Conservation (phyloP, 2,329 filamentous ascomycete genomes). For the Cordyceps pruinosa region DNA sequence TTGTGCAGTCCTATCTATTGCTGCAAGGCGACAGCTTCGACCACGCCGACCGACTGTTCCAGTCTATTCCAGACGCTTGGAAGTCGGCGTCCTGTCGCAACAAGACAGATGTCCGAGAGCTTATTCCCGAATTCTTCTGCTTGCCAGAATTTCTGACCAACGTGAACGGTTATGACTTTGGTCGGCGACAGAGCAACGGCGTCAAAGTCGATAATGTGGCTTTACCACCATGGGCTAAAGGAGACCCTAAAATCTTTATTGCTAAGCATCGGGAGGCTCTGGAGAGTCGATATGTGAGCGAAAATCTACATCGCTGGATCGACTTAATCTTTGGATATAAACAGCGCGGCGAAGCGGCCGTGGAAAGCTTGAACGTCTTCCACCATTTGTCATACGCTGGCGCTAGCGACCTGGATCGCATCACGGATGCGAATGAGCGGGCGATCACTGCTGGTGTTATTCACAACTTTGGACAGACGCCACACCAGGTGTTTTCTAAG, state of each 20-base stretch:
- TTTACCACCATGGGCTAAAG: conserved; percentile 94
- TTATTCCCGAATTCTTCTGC: conserved; percentile 97
- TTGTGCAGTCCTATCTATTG: conserved; percentile 90
- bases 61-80: conserved; percentile 88
- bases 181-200: conserved; percentile 71
- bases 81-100: conserved; percentile 80
- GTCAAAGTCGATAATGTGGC: conserved; percentile 77
- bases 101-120: conserved; percentile 87
- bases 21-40: conserved; percentile 96
- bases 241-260: conserved; percentile 91
- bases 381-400: conserved; percentile 94
- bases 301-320: conserved; percentile 89
- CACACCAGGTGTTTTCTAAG: conserved; percentile 84
- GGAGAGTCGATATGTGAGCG: conserved; percentile 86
- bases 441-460: conserved; percentile 91
- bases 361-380: conserved; percentile 91
- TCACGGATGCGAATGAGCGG: conserved; percentile 79
- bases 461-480: conserved; percentile 97
- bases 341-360: conserved; percentile 84
- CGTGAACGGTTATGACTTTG: conserved; percentile 90
- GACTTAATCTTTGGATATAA: conserved; percentile 92
- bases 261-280: conserved; percentile 91
- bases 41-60: conserved; percentile 90
- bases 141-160: conserved; percentile 93
- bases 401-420: conserved; percentile 84